Percentiles rank a stretch among this genome's conserved stretches.
phyloP scores from a whole-genome alignment of 2,329 filamentous ascomycete genomes.

The Alternaria sp. region DNA sequence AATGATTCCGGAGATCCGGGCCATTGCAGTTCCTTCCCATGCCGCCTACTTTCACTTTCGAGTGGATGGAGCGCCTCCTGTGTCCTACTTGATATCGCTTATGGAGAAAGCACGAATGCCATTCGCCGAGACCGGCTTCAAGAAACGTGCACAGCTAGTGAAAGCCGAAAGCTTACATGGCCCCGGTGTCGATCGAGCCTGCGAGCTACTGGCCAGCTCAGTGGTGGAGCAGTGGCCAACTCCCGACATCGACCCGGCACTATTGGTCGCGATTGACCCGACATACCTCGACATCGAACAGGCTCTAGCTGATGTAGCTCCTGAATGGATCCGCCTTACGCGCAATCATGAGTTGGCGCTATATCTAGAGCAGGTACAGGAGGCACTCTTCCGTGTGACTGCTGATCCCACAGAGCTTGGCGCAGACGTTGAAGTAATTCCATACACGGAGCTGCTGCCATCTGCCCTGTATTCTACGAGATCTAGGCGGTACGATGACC shows the following conservation, averaged over 20 bases:
- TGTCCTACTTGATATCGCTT: slow-evolving; percentile 6
- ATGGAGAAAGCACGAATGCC: slow-evolving; percentile 37
- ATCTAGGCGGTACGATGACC: slow-evolving; percentile 1
- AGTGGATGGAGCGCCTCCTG: slow-evolving; percentile 37
- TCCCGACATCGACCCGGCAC: slow-evolving; percentile 36
- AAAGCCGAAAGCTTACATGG: slow-evolving; percentile 32
- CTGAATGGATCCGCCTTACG: slow-evolving; percentile 58
- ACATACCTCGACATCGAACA: slow-evolving; percentile 43
- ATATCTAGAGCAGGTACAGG: slow-evolving; percentile 55
- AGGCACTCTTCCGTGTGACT: slow-evolving; percentile 21
- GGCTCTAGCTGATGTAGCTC: slow-evolving; percentile 51
- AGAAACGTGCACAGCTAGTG: slow-evolving; percentile 33
- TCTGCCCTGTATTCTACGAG: background rate
- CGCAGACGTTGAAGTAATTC: background rate
- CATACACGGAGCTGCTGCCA: background rate
- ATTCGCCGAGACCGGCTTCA: slow-evolving; percentile 35
- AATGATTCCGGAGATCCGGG: slow-evolving; percentile 49
- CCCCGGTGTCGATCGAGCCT: slow-evolving; percentile 35
- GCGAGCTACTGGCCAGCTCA: slow-evolving; percentile 48
- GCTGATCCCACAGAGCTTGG: background rate
- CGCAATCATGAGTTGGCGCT: slow-evolving; percentile 56
- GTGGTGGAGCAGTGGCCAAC: slow-evolving; percentile 51
- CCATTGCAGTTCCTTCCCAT: slow-evolving; percentile 1
- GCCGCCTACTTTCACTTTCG: slow-evolving; percentile 44
- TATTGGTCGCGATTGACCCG: slow-evolving; percentile 33